A percentile compares a stretch with the other conserved stretches of the same genome.
Evolutionary conservation across 2,329 filamentous ascomycete species (phyloP).

Genomic region (Cladobotryum mycophilum): DNA sequence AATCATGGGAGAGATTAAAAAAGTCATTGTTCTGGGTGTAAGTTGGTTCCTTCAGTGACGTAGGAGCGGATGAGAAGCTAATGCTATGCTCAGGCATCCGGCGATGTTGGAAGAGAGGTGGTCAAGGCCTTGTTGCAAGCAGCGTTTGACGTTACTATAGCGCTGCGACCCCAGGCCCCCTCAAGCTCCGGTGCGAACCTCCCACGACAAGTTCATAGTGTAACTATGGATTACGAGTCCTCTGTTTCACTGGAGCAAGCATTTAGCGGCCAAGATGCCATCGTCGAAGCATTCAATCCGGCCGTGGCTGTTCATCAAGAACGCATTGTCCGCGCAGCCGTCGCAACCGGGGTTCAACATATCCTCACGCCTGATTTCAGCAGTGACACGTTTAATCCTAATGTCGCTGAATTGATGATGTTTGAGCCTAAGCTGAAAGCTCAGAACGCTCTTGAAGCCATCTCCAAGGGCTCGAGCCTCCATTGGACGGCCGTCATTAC

Average conservation of each 20-base stretch:
- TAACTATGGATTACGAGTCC: too few species aligned
- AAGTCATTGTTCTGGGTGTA: too few species aligned
- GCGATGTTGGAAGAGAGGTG: too few species aligned
- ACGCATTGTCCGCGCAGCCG: constrained; percentile 14
- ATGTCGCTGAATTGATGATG: constrained; percentile 11
- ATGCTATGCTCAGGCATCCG: too few species aligned
- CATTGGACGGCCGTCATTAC: constrained; percentile 18
- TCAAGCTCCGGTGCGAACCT: too few species aligned
- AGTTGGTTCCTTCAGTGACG: too few species aligned
- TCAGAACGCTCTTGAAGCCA: constrained; percentile 14
- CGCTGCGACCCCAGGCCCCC: too few species aligned
- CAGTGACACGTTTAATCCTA: constrained; percentile 15
- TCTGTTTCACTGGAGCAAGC: background rate
- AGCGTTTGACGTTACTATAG: too few species aligned
- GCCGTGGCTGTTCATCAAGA: constrained; percentile 15
- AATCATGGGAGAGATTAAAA: too few species aligned
- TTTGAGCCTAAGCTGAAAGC: constrained; percentile 14
- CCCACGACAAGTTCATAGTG: too few species aligned
- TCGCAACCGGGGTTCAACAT: constrained; percentile 13
- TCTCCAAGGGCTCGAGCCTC: constrained; percentile 1
- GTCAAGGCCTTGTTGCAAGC: too few species aligned
- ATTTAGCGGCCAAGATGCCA: constrained; percentile 10
- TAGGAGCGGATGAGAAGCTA: too few species aligned
- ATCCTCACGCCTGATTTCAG: constrained; percentile 20
- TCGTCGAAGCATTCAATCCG: constrained; percentile 21